Base-by-base conservation (phyloP, 129 eudicot genomes). In the Centaurea solstitialis region DNA sequence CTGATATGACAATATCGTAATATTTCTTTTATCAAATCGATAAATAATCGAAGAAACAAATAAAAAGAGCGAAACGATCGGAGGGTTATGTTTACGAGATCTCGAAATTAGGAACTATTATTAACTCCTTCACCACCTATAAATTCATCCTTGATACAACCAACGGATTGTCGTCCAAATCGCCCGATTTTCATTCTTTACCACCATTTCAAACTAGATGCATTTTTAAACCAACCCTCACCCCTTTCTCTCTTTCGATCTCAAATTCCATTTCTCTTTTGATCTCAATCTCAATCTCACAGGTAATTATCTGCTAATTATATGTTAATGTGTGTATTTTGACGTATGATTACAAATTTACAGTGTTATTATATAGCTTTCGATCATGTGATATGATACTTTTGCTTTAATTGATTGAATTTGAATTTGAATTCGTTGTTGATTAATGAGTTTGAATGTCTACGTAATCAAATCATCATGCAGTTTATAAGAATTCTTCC, bases 111-210 rank as follows among this genome's bases (percentile, higher is more conserved):
- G 65, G 65, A 57, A 6, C 59, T 33, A 3, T 33, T 33, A 47
- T 11, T 12, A 15, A 50, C 21, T 50, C 62, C 7, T 50, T 50
- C 21, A 50, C 20, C 62, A 50, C 20, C 23, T 57, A 57, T 57
- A 57, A 57, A 57, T 57, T 17, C 22, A 17, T 57, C 6, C 9
- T 57, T n/a, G 17, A 26, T 1, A 57, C 28, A 71, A 72, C 18
- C 15, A 78, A 78, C 81, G 81, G 81, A 45, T 45, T 68, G 75
- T 78, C 81, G 75, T 78, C 81, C 75, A n/a, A n/a, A n/a, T 78
- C 81, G 21, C 76, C 83, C 83, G 77, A 70, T 38, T 79, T 79
- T 71, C 77, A 79, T 79, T 79, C 83, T 8, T 77, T 18, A 66
- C 81, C 68, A 20, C 79, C 74, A 66, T 62, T 0, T 17, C 81